Evolutionary conservation across 148 eudicot genomes (phyloP).

Genomic region (Dianthus caryophyllus): DNA sequence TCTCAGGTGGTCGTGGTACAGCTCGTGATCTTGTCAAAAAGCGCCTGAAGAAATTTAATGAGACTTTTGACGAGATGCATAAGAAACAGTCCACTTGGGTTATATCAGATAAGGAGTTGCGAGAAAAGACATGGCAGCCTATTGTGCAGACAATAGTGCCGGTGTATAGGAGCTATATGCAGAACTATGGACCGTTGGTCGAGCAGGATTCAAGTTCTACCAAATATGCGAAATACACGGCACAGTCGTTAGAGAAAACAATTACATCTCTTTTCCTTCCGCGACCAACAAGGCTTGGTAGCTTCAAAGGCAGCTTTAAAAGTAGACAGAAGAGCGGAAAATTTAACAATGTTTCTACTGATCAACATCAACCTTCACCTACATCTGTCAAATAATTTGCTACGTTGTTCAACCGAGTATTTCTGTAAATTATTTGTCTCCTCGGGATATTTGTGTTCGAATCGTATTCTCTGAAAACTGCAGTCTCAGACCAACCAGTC

Average conservation of each 20-base stretch:
- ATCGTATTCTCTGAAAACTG: background rate
- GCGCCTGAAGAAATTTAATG: slow-evolving; percentile 60
- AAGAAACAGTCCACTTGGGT: slow-evolving; percentile 61
- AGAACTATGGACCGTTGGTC: slow-evolving; percentile 76
- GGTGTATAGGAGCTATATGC: slow-evolving; percentile 79
- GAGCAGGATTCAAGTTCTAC: slow-evolving; percentile 70
- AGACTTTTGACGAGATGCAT: slow-evolving; percentile 63
- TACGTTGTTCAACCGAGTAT: slow-evolving; percentile 5
- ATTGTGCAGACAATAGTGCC: slow-evolving; percentile 74
- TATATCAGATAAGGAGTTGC: slow-evolving; percentile 51
- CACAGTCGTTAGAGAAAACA: slow-evolving; percentile 61
- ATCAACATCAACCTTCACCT: slow-evolving; percentile 42
- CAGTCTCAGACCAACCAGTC: background rate
- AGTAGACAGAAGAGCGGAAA: slow-evolving; percentile 60
- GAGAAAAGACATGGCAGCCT: slow-evolving; percentile 63
- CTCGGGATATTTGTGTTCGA: slow-evolving; percentile 7
- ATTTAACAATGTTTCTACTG: slow-evolving; percentile 37
- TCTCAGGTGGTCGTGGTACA: slow-evolving; percentile 79
- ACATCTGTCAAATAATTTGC: slow-evolving; percentile 29
- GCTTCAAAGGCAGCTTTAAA: slow-evolving; percentile 65
- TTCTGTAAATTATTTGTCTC: slow-evolving; percentile 21
- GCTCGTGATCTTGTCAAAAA: slow-evolving; percentile 82
- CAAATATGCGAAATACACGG: slow-evolving; percentile 71
- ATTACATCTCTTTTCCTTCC: slow-evolving; percentile 51
- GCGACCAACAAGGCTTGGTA: slow-evolving; percentile 42